Evolutionary conservation across 805 yeast genomes (phyloP).

Genomic region (Schwanniomyces vanrijiae): DNA sequence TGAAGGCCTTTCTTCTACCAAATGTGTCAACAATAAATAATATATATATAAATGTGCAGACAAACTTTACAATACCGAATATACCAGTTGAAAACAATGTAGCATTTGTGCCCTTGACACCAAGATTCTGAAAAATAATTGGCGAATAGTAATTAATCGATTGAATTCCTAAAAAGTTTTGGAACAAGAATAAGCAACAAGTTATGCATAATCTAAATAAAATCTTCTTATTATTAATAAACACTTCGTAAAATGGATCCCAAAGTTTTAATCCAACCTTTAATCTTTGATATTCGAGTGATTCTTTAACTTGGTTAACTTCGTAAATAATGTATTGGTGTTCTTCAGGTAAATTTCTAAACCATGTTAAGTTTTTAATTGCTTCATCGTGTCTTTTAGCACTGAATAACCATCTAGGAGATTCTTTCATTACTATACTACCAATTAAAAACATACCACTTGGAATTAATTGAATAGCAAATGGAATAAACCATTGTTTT

Average conservation of each 20-base stretch:
- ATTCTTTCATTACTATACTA: conserved; percentile 31
- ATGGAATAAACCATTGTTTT: conserved; percentile 40
- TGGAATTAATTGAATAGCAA: conserved; percentile 39
- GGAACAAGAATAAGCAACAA: conserved; percentile 33
- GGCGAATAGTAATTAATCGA: conserved; percentile 41
- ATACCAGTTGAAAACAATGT: conserved; percentile 39
- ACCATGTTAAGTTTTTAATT: conserved; percentile 12
- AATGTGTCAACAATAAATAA: conserved; percentile 35
- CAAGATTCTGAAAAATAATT: conserved; percentile 32
- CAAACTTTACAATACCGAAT: conserved; percentile 39
- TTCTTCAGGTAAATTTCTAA: conserved; percentile 34
- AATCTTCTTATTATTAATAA: conserved; percentile 23
- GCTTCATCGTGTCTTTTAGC: conserved; percentile 35
- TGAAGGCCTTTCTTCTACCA: conserved; percentile 36
- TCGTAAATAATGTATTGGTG: conserved; percentile 39
- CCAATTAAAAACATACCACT: conserved; percentile 35
- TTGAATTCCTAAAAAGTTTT: conserved; percentile 41
- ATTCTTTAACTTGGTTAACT: conserved; percentile 34
- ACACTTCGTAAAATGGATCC: conserved; percentile 35
- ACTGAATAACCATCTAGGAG: conserved; percentile 48
- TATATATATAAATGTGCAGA: conserved; percentile 33
- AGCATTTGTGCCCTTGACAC: conserved; percentile 37
- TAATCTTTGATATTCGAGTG: conserved; percentile 26
- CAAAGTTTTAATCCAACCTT: conserved; percentile 32
- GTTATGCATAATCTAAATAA: conserved; percentile 31